Base-by-base conservation (phyloP, 345 rosid genomes). In the Capsella bursapastoris region DNA sequence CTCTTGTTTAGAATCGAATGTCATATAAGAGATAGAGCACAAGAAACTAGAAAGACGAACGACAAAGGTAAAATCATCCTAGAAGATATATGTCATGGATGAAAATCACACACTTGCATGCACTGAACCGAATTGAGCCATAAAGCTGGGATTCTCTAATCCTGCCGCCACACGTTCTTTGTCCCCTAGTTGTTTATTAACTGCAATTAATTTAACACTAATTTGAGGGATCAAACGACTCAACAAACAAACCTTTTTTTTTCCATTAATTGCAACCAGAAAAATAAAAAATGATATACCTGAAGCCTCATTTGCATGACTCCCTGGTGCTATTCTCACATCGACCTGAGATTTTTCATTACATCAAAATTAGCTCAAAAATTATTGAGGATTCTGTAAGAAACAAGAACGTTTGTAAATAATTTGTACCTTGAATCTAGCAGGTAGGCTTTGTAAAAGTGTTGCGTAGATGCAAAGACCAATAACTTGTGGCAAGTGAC, bases 231-330 rank as follows among this genome's bases (percentile, higher is more conserved):
- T 61, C 31, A 35, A 13, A 41, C 35, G 7, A 32, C 35, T 32
- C 35, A 2, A 13, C 49, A 44, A 2, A 13, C 49, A 44, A 44
- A 44, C 5, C 16, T 13, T 44, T 22, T 22, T 22, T 22, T 22
- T 22, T 22, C 25, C 25, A 22, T 22, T 22, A 22, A 43, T 8
- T 50, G 34, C 52, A 62, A 61, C n/a, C 25, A 28, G 40, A 50
- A 8, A 2, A 11, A 40, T 3, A 41, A 40, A 50, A 50, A 12
- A 1, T 5, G 14, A 14, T 44, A 44, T 44, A 44, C 48, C 93
- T 79, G 97, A 85, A 80, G 86, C 91, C 86, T 94, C 98, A 38
- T 86, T 83, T 64, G 84, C 91, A 85, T 89, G 98, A 72, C 88
- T 89, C 80, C 97, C 96, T 35, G 97, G 91, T 8, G 95, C 95